Evolutionary conservation across 2,329 filamentous ascomycete genomes (phyloP).

Genomic region (Cytospora piceae): DNA sequence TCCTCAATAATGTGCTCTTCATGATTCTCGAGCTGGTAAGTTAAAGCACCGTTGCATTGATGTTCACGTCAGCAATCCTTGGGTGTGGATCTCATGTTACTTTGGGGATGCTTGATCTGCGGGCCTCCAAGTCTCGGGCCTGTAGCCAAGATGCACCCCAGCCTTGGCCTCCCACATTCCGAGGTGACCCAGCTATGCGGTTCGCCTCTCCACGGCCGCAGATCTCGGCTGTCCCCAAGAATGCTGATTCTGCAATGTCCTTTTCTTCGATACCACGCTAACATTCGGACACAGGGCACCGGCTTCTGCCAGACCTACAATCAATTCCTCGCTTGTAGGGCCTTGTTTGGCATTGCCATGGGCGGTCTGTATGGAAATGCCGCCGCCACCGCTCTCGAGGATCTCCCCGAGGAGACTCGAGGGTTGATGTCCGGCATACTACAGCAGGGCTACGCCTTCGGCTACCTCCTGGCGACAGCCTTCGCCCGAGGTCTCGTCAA

Average conservation of each 20-base stretch:
- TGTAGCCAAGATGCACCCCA: constrained; percentile 19
- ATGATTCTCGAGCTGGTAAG: constrained; percentile 71
- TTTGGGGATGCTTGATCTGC: constrained; percentile 12
- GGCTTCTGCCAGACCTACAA: constrained; percentile 70
- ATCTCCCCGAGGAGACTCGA: constrained; percentile 68
- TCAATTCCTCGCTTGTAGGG: constrained; percentile 75
- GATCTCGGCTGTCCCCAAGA: background rate
- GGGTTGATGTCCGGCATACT: constrained; percentile 77
- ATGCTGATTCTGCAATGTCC: too few relatives aligned
- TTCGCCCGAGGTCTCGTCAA: constrained; percentile 70
- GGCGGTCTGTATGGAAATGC: constrained; percentile 80
- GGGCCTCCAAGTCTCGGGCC: background rate
- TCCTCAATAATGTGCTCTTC: constrained; percentile 74
- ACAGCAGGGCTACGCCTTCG: constrained; percentile 71
- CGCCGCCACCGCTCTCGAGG: constrained; percentile 77
- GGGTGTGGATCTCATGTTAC: constrained; percentile 14
- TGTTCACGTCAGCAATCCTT: background rate
- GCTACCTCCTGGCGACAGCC: constrained; percentile 65
- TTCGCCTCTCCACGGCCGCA: background rate
- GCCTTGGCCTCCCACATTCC: constrained; percentile 15
- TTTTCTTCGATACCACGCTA: background rate
- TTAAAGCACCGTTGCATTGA: constrained; percentile 15
- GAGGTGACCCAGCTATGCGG: constrained; percentile 9
- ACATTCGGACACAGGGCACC: constrained; percentile 51
- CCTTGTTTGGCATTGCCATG: constrained; percentile 81